Percentiles rank a stretch among this genome's conserved stretches.
Evolutionary conservation across 148 eudicot species (phyloP).

Genomic region (Cornus kousa): DNA sequence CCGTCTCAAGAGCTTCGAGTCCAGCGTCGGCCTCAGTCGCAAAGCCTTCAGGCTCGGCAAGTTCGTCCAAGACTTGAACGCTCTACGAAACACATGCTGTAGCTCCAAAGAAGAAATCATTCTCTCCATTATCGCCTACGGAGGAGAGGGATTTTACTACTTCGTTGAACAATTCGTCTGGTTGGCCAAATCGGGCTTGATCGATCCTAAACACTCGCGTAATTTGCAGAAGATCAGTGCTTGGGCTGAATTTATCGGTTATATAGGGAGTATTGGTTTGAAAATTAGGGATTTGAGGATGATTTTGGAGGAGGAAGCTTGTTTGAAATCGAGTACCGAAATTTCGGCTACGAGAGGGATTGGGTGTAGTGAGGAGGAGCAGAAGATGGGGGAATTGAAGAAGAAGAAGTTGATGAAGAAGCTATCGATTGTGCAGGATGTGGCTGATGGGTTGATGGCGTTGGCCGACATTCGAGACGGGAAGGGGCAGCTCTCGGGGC

Average conservation of each 20-base stretch:
- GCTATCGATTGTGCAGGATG: conserved; percentile 78
- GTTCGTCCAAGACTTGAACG: conserved; percentile 79
- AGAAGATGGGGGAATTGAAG: conserved; percentile 42
- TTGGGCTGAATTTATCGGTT: conserved; percentile 83
- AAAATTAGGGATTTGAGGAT: conserved; percentile 59
- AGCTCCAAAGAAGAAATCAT: conserved; percentile 13
- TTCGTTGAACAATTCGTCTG: conserved; percentile 86
- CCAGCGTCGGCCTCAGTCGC: conserved; percentile 77
- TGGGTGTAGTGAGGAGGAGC: conserved; percentile 30
- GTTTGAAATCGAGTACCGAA: conserved; percentile 46
- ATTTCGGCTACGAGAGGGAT: conserved; percentile 38
- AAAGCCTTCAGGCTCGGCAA: conserved; percentile 95
- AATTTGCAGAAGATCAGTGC: conserved; percentile 58
- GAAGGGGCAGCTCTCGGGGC: conserved; percentile 53
- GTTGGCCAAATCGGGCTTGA: conserved; percentile 75
- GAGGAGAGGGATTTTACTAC: conserved; percentile 85
- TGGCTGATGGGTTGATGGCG: conserved; percentile 91
- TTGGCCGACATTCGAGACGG: conserved; percentile 75
- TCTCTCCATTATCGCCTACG: conserved; percentile 58
- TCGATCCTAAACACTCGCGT: conserved; percentile 33
- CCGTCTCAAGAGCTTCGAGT: conserved; percentile 72
- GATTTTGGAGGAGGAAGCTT: conserved; percentile 44
- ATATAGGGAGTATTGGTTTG: conserved; percentile 68
- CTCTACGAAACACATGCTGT: conserved; percentile 33
- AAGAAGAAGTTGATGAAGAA: conserved; percentile 68